These are phyloP conservation scores for Onygena corvina DNA, from an alignment of 2,329 filamentous ascomycete genomes.

Conservation along the genomic window DNA sequence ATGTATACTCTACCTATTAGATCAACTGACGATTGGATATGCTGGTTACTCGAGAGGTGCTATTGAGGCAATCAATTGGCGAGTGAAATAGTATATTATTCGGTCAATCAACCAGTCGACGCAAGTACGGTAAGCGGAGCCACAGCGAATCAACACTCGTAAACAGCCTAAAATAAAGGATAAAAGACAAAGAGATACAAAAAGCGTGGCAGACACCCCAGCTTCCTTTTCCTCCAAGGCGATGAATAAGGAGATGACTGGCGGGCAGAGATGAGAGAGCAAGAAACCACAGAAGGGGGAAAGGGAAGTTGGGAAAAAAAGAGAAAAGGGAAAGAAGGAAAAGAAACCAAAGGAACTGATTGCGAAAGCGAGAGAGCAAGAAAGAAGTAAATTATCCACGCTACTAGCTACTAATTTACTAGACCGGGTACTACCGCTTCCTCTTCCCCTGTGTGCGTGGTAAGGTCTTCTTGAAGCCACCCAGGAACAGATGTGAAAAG, in stretches of 20 bases:
- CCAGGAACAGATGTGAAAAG: not conserved
- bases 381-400: constrained; percentile 6
- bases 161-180: not conserved
- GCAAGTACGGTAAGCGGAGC: not conserved
- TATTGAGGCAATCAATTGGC: not conserved
- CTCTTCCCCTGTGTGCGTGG: not conserved
- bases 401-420: constrained; percentile 5
- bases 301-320: constrained; percentile 16
- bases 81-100: not conserved
- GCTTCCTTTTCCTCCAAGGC: constrained; percentile 1
- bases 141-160: not conserved
- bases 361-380: not conserved
- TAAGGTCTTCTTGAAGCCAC: not conserved
- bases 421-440: not conserved
- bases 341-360: not conserved
- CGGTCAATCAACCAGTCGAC: not conserved
- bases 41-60: too few relatives aligned
- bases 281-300: not conserved
- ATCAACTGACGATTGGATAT: too few relatives aligned
- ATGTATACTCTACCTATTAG: too few relatives aligned
- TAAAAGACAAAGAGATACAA: not conserved
- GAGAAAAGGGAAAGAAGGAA: not conserved
- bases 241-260: not conserved
- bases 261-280: not conserved
- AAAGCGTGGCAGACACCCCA: not conserved